Base-by-base conservation (phyloP, 371 early-diverging fungal species). In the Actinomucor elegans region DNA sequence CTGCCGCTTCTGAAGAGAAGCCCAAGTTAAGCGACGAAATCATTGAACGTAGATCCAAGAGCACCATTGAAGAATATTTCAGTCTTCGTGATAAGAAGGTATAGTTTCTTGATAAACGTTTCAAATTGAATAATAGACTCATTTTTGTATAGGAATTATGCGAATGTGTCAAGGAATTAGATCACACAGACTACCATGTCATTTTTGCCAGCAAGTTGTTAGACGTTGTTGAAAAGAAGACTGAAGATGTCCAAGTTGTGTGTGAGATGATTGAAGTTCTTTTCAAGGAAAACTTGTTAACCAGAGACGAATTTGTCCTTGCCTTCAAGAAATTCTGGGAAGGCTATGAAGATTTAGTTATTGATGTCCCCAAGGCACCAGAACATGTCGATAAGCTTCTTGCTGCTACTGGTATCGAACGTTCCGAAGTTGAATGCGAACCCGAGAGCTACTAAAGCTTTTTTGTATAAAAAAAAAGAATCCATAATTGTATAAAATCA, bases 301-400 rank as follows among this genome's bases (percentile, higher is more conserved):
- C 66, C 20, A 58, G 55, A 29, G 78, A 71, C 28, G 61, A 67
- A 24, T 77, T 66, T 28, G 66, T 75, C 32, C 56, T 63, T 28
- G 92, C 87, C 7, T 78, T 92, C 40, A 67, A 76, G 31, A 76
- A 73, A 28, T 80, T 83, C 41, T 73, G 83, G 60, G 87, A 84
- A 60, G 56, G 66, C 46, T 73, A 91, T 47, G 87, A 89, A 49
- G 96, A 95, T 62, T 74, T 89, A 42, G 77, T 83, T 14, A 80
- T 85, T 40, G 96, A 95, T 77, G 86, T 88, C 9, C 96, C 96
- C 29, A 78, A 83, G 41, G 88, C 85, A 20, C 86, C 77, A 66
- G 77, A 77, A 48, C 79, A 77, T 79, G 78, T 88, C 48, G 86
- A 85, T 40, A 69, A 70, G 47, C 57, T 92, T 48, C 67, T 91